Base-by-base conservation (phyloP, 352 stramenopile genomes). In the Phytophthora syringae region DNA sequence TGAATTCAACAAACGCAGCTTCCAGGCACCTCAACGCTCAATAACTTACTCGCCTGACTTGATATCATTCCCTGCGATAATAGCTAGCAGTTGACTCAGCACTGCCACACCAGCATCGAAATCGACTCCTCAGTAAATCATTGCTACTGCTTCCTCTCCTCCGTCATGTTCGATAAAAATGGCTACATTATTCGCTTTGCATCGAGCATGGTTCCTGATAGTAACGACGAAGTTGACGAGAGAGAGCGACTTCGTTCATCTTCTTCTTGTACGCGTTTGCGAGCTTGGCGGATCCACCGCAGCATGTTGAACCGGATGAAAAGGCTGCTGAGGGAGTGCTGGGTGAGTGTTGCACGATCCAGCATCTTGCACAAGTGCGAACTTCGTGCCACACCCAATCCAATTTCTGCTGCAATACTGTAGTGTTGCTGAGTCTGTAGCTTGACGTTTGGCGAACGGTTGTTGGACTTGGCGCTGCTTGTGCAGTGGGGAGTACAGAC, bases 281-380 rank as follows among this genome's bases (percentile, higher is more conserved):
- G 63, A 22, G 69, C 72, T 44, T 89, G 74, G 7, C 67, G 65
- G 40, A 89, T 73, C 78, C 80, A 91, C n/a, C 76, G 75, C 39
- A 88, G 53, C 52, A 91, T 67, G 22, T 79, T 85, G 36, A 71
- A 79, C 53, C 84, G 80, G 44, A 91, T 76, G 44, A 84, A 88
- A 25, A 89, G 64, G 0, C 77, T 74, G 52, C 80, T 88, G 47
- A 91, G 72, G 51, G 86, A 89, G 48, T 88, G 78, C 47, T 91
- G 80, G n/a, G 80, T 88, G 67, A 88, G 72, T 51, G 84, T 87
- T 30, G 82, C 82, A 7, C 74, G 72, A 64, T 91, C 74, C 37
- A 91, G 44, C 67, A 88, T 79, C 70, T 86, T 87, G 64, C 77
- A 51, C 82, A 91, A 16, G 63, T 71, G 11, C 80, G 80, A 25